Evolutionary conservation across 306 rosid species (phyloP), one percentile per base, ranked within the genome.

Genomic region (Fragaria vesca): DNA sequence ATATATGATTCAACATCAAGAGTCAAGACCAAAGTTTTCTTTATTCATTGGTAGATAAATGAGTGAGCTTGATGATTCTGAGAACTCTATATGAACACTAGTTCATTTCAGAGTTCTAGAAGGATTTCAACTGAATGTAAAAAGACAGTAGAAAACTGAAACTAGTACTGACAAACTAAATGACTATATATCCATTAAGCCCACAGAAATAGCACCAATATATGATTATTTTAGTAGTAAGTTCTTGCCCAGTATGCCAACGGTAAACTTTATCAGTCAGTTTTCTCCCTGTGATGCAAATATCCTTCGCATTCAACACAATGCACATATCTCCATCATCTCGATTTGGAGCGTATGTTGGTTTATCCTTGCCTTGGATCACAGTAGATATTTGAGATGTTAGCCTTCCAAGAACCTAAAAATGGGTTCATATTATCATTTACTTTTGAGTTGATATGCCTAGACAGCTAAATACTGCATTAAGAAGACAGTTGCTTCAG

Each of bases 381-480:
- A 95, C 97, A 36, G 98, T 95, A 72, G 98, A 89, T 82, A 95
- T 91, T 85, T 92, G 95, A 79, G 98, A 91, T 70, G 98, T 97
- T 72, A 91, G 73, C 87, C 98, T 95, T 40, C 98, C 97, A 82
- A 95, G 98, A 78, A 95, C 85, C 98, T 94, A 60, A 16, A 34
- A 36, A 74, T 42, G 76, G 30, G 30, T 4, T n/a, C 61, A 66
- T 51, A 15, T 63, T 60, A 78, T 71, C 15, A 58, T 62, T 62
- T 12, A 78, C 36, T 77, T 79, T 80, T 68, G 48, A 62, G 65
- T 74, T 1, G 76, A 85, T 71, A 24, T 62, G 61, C 24, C 30
- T 28, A 52, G 46, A 72, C 65, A 18, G 52, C 15, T 34, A 18
- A 75, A 50, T 2, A 46, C 24, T 48, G 74, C 8, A 28, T 61